Evolutionary conservation across 176 grass and related monocot genomes (phyloP).

Genomic region (Eleusine indica): DNA sequence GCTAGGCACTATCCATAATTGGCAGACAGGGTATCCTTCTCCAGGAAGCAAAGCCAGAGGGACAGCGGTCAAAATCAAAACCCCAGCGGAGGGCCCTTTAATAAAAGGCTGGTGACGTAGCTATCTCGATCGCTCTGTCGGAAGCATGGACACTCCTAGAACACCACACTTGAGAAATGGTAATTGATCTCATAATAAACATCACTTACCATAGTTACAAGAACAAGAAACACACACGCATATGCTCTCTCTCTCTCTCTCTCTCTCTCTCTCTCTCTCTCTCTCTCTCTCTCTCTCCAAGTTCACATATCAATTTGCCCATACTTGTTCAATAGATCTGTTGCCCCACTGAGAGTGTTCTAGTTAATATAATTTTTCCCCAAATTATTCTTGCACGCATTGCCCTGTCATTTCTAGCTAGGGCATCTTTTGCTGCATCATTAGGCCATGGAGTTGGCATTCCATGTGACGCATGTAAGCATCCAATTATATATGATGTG

Average conservation of each 20-base stretch:
- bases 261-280: no score
- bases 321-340: slow-evolving; percentile 43
- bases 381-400: not conserved
- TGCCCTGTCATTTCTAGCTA: not conserved
- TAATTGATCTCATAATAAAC: slow-evolving; percentile 9
- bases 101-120: slow-evolving; percentile 27
- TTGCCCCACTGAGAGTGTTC: slow-evolving; percentile 34
- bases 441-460: slow-evolving; percentile 62
- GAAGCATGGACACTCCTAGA: slow-evolving; percentile 23
- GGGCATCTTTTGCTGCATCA: slow-evolving; percentile 66
- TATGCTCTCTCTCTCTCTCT: no score
- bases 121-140: not conserved
- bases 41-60: slow-evolving; percentile 51
- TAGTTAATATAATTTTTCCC: not conserved
- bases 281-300: no score
- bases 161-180: not conserved
- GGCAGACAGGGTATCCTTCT: slow-evolving; percentile 56
- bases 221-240: not conserved
- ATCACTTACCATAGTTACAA: not conserved
- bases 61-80: slow-evolving; percentile 49
- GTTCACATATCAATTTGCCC: slow-evolving; percentile 42
- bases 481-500: slow-evolving; percentile 47
- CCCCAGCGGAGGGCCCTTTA: slow-evolving; percentile 18
- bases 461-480: slow-evolving; percentile 61
- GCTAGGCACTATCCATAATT: slow-evolving; percentile 34